These are phyloP conservation scores for Ogataea nonfermentans DNA, from an alignment of 805 yeast species.

Conservation along the genomic window DNA sequence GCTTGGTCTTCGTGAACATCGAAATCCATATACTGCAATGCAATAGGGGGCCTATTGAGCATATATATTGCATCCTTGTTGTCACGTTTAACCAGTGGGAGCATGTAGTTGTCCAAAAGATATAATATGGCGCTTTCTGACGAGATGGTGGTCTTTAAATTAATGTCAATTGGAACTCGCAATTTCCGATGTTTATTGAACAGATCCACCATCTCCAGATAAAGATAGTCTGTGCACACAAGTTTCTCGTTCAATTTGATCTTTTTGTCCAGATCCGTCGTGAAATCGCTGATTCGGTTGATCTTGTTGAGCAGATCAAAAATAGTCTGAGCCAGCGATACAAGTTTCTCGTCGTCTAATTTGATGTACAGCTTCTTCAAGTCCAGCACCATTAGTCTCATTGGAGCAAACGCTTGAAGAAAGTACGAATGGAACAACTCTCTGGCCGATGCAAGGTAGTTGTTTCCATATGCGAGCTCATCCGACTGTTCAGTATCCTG, in stretches of 20 bases:
- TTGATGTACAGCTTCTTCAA: constrained; percentile 26
- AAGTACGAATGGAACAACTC: constrained; percentile 33
- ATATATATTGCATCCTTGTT: constrained; percentile 20
- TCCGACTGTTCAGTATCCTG: constrained; percentile 19
- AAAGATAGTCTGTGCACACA: constrained; percentile 30
- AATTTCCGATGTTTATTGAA: constrained; percentile 28
- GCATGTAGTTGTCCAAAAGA: constrained; percentile 37
- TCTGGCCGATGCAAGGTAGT: constrained; percentile 28
- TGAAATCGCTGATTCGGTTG: constrained; percentile 30
- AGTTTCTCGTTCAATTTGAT: constrained; percentile 31
- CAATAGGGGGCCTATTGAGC: constrained; percentile 27
- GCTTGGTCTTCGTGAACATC: constrained; percentile 18
- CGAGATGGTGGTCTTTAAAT: constrained; percentile 30
- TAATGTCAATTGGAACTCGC: constrained; percentile 26
- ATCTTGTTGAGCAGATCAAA: constrained; percentile 21
- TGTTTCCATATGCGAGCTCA: constrained; percentile 21
- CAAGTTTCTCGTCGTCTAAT: constrained; percentile 13
- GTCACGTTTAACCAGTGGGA: constrained; percentile 24
- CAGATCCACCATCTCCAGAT: constrained; percentile 33
- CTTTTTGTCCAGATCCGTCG: constrained; percentile 32
- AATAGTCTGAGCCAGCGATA: constrained; percentile 19
- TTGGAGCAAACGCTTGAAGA: constrained; percentile 31
- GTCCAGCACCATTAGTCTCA: constrained; percentile 26
- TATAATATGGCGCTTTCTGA: constrained; percentile 43
- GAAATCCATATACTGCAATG: constrained; percentile 28